Percentiles rank a stretch among this genome's conserved stretches.
phyloP scores from a whole-genome alignment of 345 rosid genomes.

The Gossypium herbaceum region DNA sequence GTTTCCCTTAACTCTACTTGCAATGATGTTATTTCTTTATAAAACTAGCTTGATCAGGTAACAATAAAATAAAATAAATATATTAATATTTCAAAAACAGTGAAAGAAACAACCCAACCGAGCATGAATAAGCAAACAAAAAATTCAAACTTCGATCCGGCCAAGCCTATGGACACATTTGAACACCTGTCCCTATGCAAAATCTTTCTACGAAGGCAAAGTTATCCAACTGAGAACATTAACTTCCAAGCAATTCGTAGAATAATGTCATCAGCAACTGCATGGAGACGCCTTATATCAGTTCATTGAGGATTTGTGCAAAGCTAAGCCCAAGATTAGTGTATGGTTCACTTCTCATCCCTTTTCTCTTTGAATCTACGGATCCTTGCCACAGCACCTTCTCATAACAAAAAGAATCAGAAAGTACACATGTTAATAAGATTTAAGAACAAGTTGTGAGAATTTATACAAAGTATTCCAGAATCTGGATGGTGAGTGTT shows the following conservation, averaged over 20 bases:
- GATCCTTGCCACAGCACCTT: conserved; percentile 43
- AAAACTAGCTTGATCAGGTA: too few relatives aligned
- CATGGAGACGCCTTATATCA: neutral
- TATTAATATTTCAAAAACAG: neutral
- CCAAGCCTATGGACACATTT: neutral
- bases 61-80: too few relatives aligned
- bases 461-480: neutral
- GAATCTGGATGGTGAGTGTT: neutral
- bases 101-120: neutral
- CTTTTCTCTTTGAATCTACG: conserved; percentile 1
- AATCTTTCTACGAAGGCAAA: neutral
- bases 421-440: neutral
- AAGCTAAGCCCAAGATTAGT: neutral
- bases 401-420: conserved; percentile 13
- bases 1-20: too few relatives aligned
- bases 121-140: neutral
- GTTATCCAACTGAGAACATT: conserved; percentile 1
- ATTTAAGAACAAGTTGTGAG: neutral
- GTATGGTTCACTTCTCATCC: neutral
- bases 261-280: neutral
- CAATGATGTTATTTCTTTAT: too few relatives aligned
- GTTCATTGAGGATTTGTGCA: neutral
- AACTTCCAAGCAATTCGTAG: neutral
- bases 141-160: neutral
- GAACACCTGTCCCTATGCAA: neutral